Conservation (phyloP, 371 early-diverging fungal genomes). For the Zancudomyces culisetae region DNA sequence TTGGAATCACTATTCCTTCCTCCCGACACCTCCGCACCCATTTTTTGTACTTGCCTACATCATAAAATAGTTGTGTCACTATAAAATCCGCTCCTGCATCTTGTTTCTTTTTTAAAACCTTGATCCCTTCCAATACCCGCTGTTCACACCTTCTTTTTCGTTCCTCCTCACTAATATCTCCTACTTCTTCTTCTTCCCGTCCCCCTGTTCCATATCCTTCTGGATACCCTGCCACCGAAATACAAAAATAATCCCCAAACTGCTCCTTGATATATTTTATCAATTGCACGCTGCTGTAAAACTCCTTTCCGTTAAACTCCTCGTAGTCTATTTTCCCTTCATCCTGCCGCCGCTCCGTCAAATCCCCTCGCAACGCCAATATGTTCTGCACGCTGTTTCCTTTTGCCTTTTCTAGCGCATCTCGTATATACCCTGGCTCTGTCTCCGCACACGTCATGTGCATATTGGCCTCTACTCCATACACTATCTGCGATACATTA, state of each 20-base stretch:
- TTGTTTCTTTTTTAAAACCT: conserved; percentile 62
- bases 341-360: conserved; percentile 43
- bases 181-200: conserved; percentile 52
- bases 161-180: conserved; percentile 61
- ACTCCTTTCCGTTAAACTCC: conserved; percentile 7
- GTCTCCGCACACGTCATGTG: conserved; percentile 94
- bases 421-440: conserved; percentile 67
- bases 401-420: conserved; percentile 71
- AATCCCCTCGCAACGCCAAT: conserved; percentile 86
- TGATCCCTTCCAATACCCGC: conserved; percentile 51
- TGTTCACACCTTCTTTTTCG: too few relatives aligned
- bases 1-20: conserved; percentile 64
- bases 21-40: conserved; percentile 60
- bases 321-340: conserved; percentile 14
- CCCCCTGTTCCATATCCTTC: conserved; percentile 60
- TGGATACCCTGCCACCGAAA: conserved; percentile 88
- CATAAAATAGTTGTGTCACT: conserved; percentile 89
- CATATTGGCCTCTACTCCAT: conserved; percentile 90
- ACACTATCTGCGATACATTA: conserved; percentile 72
- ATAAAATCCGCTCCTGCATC: conserved; percentile 84
- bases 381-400: conserved; percentile 87
- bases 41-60: conserved; percentile 55
- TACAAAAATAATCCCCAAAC: conserved; percentile 88
- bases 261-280: conserved; percentile 71
- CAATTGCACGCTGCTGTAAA: conserved; percentile 64